Evolutionary conservation across 768 basidiomycete species (phyloP).

Genomic region (Albatrellus ellisii): DNA sequence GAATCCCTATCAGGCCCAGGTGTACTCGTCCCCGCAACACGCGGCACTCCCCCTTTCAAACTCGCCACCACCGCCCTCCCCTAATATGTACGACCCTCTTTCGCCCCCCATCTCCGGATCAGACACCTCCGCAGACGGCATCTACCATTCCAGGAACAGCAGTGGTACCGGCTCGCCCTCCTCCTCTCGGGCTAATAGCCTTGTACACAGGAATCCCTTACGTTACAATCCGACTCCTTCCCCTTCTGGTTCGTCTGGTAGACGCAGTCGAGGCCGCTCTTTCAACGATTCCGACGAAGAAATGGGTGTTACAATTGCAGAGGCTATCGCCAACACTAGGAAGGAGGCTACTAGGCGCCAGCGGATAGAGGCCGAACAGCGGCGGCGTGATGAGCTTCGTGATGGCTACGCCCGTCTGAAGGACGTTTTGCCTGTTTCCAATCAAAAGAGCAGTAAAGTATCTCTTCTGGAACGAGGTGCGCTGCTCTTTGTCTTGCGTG

Average conservation of each 20-base stretch:
- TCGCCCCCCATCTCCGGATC: slow-evolving; percentile 83
- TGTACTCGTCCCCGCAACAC: slow-evolving; percentile 15
- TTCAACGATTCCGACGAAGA: slow-evolving; percentile 54
- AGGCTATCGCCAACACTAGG: slow-evolving; percentile 62
- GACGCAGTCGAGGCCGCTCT: slow-evolving; percentile 53
- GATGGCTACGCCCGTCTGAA: slow-evolving; percentile 85
- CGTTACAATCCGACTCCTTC: slow-evolving; percentile 79
- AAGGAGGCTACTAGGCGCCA: slow-evolving; percentile 79
- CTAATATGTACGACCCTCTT: slow-evolving; percentile 73
- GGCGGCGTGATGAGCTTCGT: slow-evolving; percentile 77
- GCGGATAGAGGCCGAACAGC: slow-evolving; percentile 83
- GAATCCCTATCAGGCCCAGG: slow-evolving; percentile 41
- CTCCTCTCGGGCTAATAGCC: slow-evolving; percentile 60
- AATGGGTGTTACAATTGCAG: slow-evolving; percentile 55
- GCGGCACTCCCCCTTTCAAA: slow-evolving; percentile 10
- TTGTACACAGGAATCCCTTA: slow-evolving; percentile 56
- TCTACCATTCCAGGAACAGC: slow-evolving; percentile 51
- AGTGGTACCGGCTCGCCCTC: slow-evolving; percentile 36
- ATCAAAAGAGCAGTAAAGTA: slow-evolving; percentile 87
- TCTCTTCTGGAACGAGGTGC: slow-evolving; percentile 78
- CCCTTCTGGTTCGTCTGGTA: slow-evolving; percentile 57
- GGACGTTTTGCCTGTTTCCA: slow-evolving; percentile 75
- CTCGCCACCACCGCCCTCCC: slow-evolving; percentile 57
- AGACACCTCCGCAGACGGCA: slow-evolving; percentile 76
- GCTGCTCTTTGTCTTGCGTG: slow-evolving; percentile 15